Percentiles rank a stretch among this genome's conserved stretches.
These are phyloP conservation scores for Dryas octopetala DNA, from an alignment of 306 rosid genomes.

Conservation along the genomic window DNA sequence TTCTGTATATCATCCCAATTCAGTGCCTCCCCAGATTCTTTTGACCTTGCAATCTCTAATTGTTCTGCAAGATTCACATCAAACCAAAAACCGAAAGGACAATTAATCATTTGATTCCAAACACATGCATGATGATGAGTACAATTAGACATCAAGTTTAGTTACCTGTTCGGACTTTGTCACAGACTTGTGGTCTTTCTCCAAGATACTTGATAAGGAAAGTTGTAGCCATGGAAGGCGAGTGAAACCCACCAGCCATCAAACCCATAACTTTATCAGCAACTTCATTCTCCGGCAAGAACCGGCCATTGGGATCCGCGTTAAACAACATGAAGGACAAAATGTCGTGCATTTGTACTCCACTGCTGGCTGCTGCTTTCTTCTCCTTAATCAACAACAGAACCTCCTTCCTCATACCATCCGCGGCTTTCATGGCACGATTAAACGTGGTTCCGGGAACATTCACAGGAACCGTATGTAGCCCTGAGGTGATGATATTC, in stretches of 20 bases:
- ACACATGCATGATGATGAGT: too few species aligned
- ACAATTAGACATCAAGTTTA: too few species aligned
- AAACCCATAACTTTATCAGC: constrained; percentile 17
- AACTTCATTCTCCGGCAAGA: constrained; percentile 10
- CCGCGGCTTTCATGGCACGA: constrained; percentile 7
- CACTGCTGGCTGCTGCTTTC: background rate
- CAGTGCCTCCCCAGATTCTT: constrained; percentile 38
- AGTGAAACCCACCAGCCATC: background rate
- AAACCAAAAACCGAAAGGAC: too few species aligned
- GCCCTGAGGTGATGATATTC: background rate
- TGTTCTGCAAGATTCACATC: constrained; percentile 34
- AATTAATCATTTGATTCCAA: too few species aligned
- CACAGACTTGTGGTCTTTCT: constrained; percentile 42
- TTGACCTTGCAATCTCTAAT: constrained; percentile 36
- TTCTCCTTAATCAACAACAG: constrained; percentile 6
- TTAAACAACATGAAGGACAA: background rate
- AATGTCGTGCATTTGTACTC: background rate
- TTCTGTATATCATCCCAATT: constrained; percentile 56
- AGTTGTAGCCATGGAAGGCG: constrained; percentile 7
- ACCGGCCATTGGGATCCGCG: background rate
- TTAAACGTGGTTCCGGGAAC: background rate
- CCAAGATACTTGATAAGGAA: constrained; percentile 46
- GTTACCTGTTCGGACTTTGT: constrained; percentile 41
- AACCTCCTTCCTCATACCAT: background rate
- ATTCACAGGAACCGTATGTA: background rate